phyloP scores from a whole-genome alignment of 179 eudicot species.

The Drosera spatulata region DNA sequence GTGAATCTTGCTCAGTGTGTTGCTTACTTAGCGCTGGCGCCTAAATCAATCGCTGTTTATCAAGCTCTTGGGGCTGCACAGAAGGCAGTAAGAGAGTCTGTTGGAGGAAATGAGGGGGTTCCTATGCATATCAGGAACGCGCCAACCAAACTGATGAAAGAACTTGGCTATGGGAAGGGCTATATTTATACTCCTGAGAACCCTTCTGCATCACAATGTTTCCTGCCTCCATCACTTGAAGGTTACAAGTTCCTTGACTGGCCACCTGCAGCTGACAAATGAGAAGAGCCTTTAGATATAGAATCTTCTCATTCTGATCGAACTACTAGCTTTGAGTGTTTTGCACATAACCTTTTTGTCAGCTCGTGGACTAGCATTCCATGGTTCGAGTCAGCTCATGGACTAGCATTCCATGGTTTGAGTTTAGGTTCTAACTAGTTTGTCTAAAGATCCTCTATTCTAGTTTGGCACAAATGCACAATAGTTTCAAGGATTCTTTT shows the following conservation, averaged over 20 bases:
- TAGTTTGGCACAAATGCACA: too few relatives aligned
- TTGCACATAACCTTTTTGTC: too few relatives aligned
- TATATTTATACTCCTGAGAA: constrained; percentile 69
- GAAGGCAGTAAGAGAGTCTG: constrained; percentile 54
- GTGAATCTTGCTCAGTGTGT: constrained; percentile 69
- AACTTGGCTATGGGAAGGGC: constrained; percentile 65
- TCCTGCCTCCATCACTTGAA: constrained; percentile 54
- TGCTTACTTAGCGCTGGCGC: constrained; percentile 69
- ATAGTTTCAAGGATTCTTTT: too few relatives aligned
- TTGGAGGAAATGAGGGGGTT: constrained; percentile 78
- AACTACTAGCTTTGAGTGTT: too few relatives aligned
- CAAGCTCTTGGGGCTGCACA: constrained; percentile 47
- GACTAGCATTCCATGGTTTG: too few relatives aligned
- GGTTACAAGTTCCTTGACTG: constrained; percentile 70
- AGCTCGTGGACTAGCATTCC: too few relatives aligned
- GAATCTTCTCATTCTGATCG: too few relatives aligned
- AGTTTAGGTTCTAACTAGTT: too few relatives aligned
- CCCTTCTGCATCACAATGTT: constrained; percentile 40
- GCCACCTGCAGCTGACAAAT: constrained; percentile 20
- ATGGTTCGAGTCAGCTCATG: too few relatives aligned
- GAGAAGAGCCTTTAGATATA: neutral
- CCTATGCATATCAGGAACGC: constrained; percentile 86
- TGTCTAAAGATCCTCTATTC: too few relatives aligned
- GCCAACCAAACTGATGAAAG: constrained; percentile 70
- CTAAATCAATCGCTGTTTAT: constrained; percentile 60